phyloP scores from a whole-genome alignment of 176 grass and related monocot genomes.

The Oryza meyeriana region DNA sequence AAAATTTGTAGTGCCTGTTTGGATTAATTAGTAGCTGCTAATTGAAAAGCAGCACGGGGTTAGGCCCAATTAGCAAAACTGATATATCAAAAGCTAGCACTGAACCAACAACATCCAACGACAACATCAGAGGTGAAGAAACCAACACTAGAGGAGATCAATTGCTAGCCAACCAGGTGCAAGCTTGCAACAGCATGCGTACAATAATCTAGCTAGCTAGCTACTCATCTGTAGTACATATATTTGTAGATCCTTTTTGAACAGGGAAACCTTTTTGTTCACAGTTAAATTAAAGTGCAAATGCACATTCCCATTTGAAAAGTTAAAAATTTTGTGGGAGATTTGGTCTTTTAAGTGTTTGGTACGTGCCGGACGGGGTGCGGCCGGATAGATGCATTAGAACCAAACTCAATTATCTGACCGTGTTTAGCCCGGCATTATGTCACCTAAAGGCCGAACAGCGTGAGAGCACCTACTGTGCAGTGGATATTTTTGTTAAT shows the following conservation, averaged over 20 bases:
- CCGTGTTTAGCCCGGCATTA: conserved; percentile 40
- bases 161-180: conserved; percentile 14
- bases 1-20: conserved; percentile 8
- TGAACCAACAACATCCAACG: conserved; percentile 3
- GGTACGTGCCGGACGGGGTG: conserved; percentile 19
- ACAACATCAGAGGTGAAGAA: conserved; percentile 21
- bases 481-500: not conserved
- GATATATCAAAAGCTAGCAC: conserved; percentile 27
- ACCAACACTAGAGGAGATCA: not conserved
- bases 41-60: conserved; percentile 14
- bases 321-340: not conserved
- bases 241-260: not conserved
- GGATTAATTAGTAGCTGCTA: conserved; percentile 11
- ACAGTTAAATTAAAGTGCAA: not conserved
- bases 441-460: conserved; percentile 43
- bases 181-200: conserved; percentile 27
- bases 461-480: conserved; percentile 23
- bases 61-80: conserved; percentile 28
- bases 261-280: not conserved
- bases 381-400: conserved; percentile 11
- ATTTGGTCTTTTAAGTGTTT: not conserved
- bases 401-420: conserved; percentile 29
- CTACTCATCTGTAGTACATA: not conserved
- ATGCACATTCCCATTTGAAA: not conserved
- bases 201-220: not conserved